Conservation (phyloP, 257 asterid genomes). For the Solanum dulcamara region DNA sequence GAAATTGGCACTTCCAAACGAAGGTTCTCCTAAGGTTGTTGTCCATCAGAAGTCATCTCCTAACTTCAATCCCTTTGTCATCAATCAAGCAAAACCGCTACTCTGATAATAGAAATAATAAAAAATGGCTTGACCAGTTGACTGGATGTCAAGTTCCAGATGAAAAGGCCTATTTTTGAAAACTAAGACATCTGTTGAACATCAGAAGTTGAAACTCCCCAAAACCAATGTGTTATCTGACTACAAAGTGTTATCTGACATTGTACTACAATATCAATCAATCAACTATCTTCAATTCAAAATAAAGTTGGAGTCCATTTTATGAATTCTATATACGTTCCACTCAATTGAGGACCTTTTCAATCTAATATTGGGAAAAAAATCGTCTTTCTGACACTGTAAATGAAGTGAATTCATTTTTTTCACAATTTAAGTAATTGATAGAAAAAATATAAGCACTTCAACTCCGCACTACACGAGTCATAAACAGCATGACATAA, state of each 20-base stretch:
- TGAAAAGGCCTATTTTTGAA: neutral
- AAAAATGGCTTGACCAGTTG: neutral
- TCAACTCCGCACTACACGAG: neutral
- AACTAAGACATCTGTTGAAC: neutral
- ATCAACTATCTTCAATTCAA: neutral
- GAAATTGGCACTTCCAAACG: neutral
- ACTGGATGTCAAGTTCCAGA: neutral
- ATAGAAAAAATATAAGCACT: neutral
- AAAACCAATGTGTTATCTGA: neutral
- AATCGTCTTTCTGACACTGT: neutral
- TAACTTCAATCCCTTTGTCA: neutral
- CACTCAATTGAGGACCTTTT: neutral
- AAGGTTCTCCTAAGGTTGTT: neutral
- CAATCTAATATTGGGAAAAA: neutral
- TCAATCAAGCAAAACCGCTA: neutral
- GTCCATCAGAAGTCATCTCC: neutral
- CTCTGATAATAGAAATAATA: neutral
- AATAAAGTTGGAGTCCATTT: neutral
- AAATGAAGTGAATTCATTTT: neutral
- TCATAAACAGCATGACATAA: neutral
- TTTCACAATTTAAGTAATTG: neutral
- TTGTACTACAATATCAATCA: neutral
- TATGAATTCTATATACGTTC: neutral
- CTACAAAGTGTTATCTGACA: neutral
- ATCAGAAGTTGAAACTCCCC: neutral